Base-by-base conservation (phyloP, 768 basidiomycete species). In the Vararia minispora region DNA sequence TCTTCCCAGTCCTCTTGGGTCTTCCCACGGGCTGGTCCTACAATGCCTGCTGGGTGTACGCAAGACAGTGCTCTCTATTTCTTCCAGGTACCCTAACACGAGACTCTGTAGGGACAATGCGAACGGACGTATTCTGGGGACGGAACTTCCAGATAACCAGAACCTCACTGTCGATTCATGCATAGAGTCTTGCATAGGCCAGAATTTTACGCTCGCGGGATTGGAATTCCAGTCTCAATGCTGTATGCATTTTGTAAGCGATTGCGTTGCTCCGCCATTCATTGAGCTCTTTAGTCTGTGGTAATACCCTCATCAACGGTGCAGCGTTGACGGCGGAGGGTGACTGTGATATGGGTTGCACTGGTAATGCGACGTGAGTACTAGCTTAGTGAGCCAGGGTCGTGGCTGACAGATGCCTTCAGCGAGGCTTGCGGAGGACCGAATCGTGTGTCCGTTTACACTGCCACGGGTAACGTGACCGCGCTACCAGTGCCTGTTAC, bases 351-450 rank as follows among this genome's bases (percentile, higher is more conserved):
- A 84, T 80, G 79, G 66, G 64, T 0, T 92, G 89, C 44, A 68
- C 68, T 13, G 89, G 85, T 17, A 78, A 76, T 41, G 27, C 72
- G 9, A 64, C 70, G 82, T 81, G 45, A 48, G 77, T 54, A 0
- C 28, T 27, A 28, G 20, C 23, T 22, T 14, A 18, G 0, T 32
- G 8, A 12, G 26, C 29, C 35, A 42, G 37, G 20, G 21, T 17
- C 27, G 44, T n/a, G 24, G n/a, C 36, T 47, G n/a, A 44, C 39
- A 27, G 29, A 24, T 42, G 21, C 28, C 20, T 41, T 32, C 42
- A 79, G 76, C 10, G 66, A 79, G 53, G 72, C 74, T 28, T 88
- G 84, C 44, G 85, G 85, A 52, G 85, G 76, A 5, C 71, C 76
- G 1, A 76, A 77, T 50, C 68, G 73, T n/a, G 51, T 87, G 20